Conservation (phyloP, 108 stramenopile genomes). For the Pelagomonas calceolata region DNA sequence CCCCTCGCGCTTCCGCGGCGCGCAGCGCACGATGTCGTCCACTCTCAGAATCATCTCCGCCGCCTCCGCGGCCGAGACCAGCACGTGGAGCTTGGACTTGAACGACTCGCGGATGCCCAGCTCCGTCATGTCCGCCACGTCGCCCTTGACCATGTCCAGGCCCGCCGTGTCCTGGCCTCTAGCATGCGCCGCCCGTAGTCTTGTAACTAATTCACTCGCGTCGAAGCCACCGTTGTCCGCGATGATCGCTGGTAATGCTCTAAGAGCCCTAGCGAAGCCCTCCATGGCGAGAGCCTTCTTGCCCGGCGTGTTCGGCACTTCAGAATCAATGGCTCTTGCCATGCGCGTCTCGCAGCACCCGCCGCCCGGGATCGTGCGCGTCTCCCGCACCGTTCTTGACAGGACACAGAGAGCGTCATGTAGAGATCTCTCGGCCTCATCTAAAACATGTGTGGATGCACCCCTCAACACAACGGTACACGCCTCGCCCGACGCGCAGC, state of each 20-base stretch:
- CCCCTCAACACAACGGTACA: slow-evolving; percentile 96
- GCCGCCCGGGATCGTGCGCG: slow-evolving; percentile 87
- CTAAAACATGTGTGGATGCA: slow-evolving; percentile 82
- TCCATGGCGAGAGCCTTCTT: slow-evolving; percentile 98
- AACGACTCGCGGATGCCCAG: slow-evolving; percentile 89
- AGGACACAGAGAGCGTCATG: slow-evolving; percentile 97
- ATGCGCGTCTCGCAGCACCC: slow-evolving; percentile 86
- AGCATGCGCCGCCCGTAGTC: slow-evolving; percentile 83
- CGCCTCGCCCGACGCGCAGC: slow-evolving; percentile 85
- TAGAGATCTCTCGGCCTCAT: slow-evolving; percentile 88
- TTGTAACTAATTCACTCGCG: slow-evolving; percentile 87
- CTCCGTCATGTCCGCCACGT: slow-evolving; percentile 81
- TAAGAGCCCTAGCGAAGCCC: slow-evolving; percentile 83
- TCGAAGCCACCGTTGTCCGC: slow-evolving; percentile 99
- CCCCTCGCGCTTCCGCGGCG: slow-evolving; percentile 77
- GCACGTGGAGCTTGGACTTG: slow-evolving; percentile 88
- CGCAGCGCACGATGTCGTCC: slow-evolving; percentile 96
- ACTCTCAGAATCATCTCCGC: slow-evolving; percentile 99
- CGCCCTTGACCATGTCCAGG: slow-evolving; percentile 87
- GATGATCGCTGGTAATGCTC: slow-evolving; percentile 89
- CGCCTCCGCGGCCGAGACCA: slow-evolving; percentile 92
- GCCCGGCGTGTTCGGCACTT: slow-evolving; percentile 75
- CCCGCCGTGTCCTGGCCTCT: slow-evolving; percentile 67
- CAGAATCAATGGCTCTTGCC: slow-evolving; percentile 71
- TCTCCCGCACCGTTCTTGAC: slow-evolving; percentile 80